phyloP scores from a whole-genome alignment of 2,329 filamentous ascomycete genomes.

The Biscogniauxia sp. region DNA sequence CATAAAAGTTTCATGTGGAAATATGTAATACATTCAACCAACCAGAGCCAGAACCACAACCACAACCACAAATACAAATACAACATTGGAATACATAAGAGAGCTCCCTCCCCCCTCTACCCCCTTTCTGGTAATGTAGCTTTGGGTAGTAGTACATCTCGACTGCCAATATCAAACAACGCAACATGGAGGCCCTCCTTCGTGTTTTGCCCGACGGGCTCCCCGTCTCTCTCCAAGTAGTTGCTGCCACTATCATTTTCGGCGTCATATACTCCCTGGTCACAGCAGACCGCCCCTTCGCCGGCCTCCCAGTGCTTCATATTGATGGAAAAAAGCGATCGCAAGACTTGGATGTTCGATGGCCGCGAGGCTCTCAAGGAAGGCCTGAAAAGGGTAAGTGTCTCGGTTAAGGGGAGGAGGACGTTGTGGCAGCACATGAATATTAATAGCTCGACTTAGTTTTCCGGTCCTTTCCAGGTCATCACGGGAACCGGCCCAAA shows the following conservation, averaged over 20 bases:
- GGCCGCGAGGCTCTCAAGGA: constrained; percentile 24
- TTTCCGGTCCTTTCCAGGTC: constrained; percentile 32
- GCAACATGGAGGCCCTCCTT: constrained; percentile 26
- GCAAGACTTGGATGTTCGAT: constrained; percentile 28
- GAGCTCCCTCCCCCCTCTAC: no score
- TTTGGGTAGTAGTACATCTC: neutral
- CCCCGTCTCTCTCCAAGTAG: constrained; percentile 27
- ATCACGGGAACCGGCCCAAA: constrained; percentile 33
- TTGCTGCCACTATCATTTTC: constrained; percentile 26
- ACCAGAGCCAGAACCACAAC: no score
- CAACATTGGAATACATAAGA: no score
- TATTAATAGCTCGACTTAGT: constrained; percentile 21
- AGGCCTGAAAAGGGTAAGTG: constrained; percentile 25
- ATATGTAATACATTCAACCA: neutral
- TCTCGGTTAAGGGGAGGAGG: neutral
- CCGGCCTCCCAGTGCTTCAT: constrained; percentile 28
- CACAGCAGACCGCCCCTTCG: constrained; percentile 24
- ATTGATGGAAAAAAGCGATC: constrained; percentile 27
- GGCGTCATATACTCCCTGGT: constrained; percentile 28
- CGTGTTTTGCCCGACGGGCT: constrained; percentile 28
- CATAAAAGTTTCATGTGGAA: neutral
- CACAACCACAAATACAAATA: neutral
- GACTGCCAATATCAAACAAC: neutral
- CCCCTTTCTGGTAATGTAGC: neutral
- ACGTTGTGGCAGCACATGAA: neutral